Evolutionary conservation across 2,329 filamentous ascomycete genomes (phyloP), one percentile per base, ranked within the genome.

Genomic region (Ceratocystis colombiana): DNA sequence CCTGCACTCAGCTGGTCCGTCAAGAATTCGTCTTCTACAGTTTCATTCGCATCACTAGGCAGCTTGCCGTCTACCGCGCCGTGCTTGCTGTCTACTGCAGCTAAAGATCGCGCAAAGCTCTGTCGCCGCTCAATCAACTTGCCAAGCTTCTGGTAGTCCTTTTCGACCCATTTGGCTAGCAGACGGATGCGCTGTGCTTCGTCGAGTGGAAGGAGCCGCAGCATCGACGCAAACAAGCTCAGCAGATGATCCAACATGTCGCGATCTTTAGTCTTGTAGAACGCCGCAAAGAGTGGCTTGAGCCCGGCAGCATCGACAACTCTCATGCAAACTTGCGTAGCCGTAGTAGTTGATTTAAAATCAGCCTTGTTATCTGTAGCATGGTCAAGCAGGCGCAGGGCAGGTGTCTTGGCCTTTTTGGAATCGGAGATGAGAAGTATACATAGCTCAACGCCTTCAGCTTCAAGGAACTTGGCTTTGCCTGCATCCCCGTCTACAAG

Each of bases 151-250:
- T 87, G 90, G 73, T 95, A 96, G 70, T 96, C 86, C 73, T 90
- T 96, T 75, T 99, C 94, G 20, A 96, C 88, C 72, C 97, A 97
- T 73, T 99, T 99, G 61, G 92, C 93, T 3, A 97, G 81, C 0
- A 88, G 83, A 3, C 94, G 84, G 71, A 97, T 95, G 5, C 94
- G 84, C 41, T 86, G 81, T 0, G 89, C 80, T 1, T 89, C 91
- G 41, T 90, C 84, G 17, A 85, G 88, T 0, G 92, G 91, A 1
- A 99, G 76, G 3, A 87, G 80, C 28, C 91, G 86, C 0, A 99
- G 79, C 73, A 99, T 82, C 0, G 88, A 89, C 0, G 89, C 84
- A 69, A 97, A 91, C 8, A 97, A 88, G 7, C 89, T 87, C 5
- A 97, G 79, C 0, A 97, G 77, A 73, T 96, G 92, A 72, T 96